Evolutionary conservation across 1,284 basidiomycete genomes (phyloP).

Genomic region (Rhodotorula sp.): DNA sequence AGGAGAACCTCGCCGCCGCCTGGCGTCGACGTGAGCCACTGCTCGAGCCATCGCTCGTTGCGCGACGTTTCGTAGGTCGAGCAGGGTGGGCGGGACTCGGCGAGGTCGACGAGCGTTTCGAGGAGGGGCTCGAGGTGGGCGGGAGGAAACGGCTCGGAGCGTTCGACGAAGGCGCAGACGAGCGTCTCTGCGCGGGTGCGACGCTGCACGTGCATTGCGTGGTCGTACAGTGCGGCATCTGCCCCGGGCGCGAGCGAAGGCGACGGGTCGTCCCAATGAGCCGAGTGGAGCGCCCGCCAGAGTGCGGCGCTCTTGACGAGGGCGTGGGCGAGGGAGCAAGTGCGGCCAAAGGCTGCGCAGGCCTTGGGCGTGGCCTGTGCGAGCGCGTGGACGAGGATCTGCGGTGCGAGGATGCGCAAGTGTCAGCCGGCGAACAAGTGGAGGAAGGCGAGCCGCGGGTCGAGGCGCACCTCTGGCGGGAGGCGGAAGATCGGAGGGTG

Average conservation of each 20-base stretch:
- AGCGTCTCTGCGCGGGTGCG: background rate
- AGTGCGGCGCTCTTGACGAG: constrained; percentile 1
- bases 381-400: constrained; percentile 26
- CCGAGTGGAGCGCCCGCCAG: constrained; percentile 10
- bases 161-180: background rate
- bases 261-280: constrained; percentile 8
- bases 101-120: constrained; percentile 17
- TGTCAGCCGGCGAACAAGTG: background rate
- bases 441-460: background rate
- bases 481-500: background rate
- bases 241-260: background rate
- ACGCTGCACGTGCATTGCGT: background rate
- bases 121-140: background rate
- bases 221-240: background rate
- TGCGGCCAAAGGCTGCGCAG: constrained; percentile 9
- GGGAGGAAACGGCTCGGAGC: background rate
- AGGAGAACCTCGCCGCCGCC: background rate
- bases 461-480: background rate
- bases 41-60: constrained; percentile 15
- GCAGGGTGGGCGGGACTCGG: background rate
- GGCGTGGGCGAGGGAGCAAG: background rate
- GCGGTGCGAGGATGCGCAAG: background rate
- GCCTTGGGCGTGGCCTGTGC: constrained; percentile 6
- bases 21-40: background rate
- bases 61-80: background rate